These are phyloP conservation scores for Blastobotrys aristatus DNA, from an alignment of 1,139 yeast genomes.

Conservation along the genomic window DNA sequence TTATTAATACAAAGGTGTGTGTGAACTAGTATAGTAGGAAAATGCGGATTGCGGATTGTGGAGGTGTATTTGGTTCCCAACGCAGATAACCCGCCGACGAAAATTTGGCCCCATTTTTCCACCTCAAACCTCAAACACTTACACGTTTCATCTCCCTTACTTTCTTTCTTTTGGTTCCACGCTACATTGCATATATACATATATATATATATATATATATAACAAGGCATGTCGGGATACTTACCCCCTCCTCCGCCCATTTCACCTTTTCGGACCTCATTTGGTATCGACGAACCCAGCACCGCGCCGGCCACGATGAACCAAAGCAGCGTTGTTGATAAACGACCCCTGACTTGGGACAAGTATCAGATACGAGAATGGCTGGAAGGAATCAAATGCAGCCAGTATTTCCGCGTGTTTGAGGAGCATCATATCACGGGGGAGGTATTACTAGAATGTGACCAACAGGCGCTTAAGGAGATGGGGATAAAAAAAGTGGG, in stretches of 20 bases:
- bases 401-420: constrained; percentile 31
- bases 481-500: constrained; percentile 77
- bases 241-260: constrained; percentile 30
- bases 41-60: too few relatives aligned
- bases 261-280: constrained; percentile 28
- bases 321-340: constrained; percentile 1
- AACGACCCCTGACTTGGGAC: constrained; percentile 26
- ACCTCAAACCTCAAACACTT: too few relatives aligned
- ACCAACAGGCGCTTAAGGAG: constrained; percentile 62
- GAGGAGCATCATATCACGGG: constrained; percentile 50
- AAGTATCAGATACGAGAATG: constrained; percentile 33
- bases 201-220: too few relatives aligned
- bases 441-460: constrained; percentile 60
- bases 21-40: too few relatives aligned
- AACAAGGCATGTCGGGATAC: constrained; percentile 19
- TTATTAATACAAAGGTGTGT: too few relatives aligned
- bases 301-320: constrained; percentile 15
- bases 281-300: constrained; percentile 19
- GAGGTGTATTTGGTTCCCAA: too few relatives aligned
- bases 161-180: too few relatives aligned
- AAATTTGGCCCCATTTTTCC: too few relatives aligned
- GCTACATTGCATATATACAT: too few relatives aligned
- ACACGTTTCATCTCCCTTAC: too few relatives aligned
- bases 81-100: too few relatives aligned
- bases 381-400: constrained; percentile 35